Base-by-base conservation (phyloP, 2,329 filamentous ascomycete genomes). In the Ophiostoma quercus region DNA sequence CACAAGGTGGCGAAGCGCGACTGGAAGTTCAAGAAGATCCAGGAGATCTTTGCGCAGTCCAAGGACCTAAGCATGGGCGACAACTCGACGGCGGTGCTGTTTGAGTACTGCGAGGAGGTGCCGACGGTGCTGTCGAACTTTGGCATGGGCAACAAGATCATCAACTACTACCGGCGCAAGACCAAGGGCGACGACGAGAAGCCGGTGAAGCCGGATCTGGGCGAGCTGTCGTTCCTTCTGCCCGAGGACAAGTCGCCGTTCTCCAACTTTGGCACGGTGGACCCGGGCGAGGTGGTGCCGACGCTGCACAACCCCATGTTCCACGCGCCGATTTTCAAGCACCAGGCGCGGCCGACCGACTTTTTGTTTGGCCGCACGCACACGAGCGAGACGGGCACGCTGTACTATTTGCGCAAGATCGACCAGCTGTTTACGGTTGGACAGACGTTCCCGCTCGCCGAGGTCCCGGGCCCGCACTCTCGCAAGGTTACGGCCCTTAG, bases 171-270 rank as follows among this genome's bases (percentile, higher is more conserved):
- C 77, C 91, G 92, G 54, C 88, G 94, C 71, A 92, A 92, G 76
- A 91, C 92, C 77, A 87, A 86, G 57, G 85, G 85, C 43, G 92
- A 96, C 65, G 92, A 95, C 72, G 87, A 88, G 67, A 85, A 87
- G 68, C 85, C 92, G 1, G 91, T 92, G 0, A 96, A 93, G 81
- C 83, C 85, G 65, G 92, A 96, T 3, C 86, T 99, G 72, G 95
- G 95, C 71, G 95, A 99, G 80, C 91, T 92, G 2, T 90, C 91
- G 66, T 89, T 97, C 16, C 84, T 99, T 43, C 84, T 97, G 41
- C 92, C 93, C 1, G 94, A 99, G 77, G 95, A 99, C 79, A 92
- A 94, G 76, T 98, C 94, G 65, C 95, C 95, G 0, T 99, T 99
- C 78, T 92, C 93, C 47, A 91, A 96, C 68, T 99, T 99, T 76